These are phyloP conservation scores for Globisporangium emineosum DNA, from an alignment of 352 stramenopile genomes.

Conservation along the genomic window DNA sequence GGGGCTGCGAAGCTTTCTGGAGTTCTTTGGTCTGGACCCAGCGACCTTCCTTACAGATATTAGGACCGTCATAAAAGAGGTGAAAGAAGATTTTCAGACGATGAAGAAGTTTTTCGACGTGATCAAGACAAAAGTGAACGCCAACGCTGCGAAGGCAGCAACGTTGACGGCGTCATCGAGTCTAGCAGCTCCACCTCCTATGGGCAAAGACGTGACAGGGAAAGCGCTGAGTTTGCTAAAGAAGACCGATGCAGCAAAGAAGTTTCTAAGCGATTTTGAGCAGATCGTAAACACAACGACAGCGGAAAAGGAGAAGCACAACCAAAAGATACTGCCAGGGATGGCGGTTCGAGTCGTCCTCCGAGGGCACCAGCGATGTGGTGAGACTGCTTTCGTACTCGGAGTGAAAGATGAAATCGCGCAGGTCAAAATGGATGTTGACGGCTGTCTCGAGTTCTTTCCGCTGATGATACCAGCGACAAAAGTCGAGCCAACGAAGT, in stretches of 20 bases:
- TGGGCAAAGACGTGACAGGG: neutral
- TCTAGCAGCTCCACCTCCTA: slow-evolving; percentile 8
- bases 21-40: slow-evolving; percentile 74
- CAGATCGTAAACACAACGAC: slow-evolving; percentile 41
- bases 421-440: slow-evolving; percentile 81
- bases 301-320: slow-evolving; percentile 35
- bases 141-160: slow-evolving; percentile 25
- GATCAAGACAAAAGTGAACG: slow-evolving; percentile 53
- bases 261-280: slow-evolving; percentile 60
- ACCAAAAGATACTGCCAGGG: slow-evolving; percentile 36
- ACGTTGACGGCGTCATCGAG: slow-evolving; percentile 10
- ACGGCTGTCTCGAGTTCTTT: slow-evolving; percentile 79
- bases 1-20: slow-evolving; percentile 59
- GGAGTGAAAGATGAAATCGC: slow-evolving; percentile 57
- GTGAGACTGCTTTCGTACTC: slow-evolving; percentile 74
- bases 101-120: slow-evolving; percentile 61
- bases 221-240: slow-evolving; percentile 26
- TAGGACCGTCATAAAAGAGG: slow-evolving; percentile 54
- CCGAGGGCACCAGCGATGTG: slow-evolving; percentile 66
- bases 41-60: slow-evolving; percentile 75
- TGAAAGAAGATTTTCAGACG: slow-evolving; percentile 65
- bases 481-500: slow-evolving; percentile 49
- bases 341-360: slow-evolving; percentile 77
- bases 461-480: slow-evolving; percentile 56
- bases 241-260: slow-evolving; percentile 47